Conservation (phyloP, 208 protist species). For the Strigomonas culicis region DNA sequence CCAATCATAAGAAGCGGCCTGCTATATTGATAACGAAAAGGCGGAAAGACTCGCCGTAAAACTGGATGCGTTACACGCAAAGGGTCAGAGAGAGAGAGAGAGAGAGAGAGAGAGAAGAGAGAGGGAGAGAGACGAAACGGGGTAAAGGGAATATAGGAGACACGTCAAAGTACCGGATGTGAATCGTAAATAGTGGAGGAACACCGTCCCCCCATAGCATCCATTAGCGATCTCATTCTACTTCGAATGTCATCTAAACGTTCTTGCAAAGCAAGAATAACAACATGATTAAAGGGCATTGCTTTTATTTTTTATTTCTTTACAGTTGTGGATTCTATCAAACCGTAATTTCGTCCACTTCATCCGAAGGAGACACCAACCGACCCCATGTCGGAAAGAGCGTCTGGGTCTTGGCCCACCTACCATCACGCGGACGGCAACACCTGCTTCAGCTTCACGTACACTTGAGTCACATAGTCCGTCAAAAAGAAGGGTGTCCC, state of each 20-base stretch:
- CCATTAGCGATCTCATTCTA: too few species aligned
- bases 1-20: constrained; percentile 25
- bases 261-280: constrained; percentile 9
- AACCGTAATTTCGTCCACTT: neutral
- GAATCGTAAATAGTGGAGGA: neutral
- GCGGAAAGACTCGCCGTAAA: too few species aligned
- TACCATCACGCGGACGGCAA: too few species aligned
- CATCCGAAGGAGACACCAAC: neutral
- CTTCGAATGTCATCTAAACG: neutral
- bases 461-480: too few species aligned
- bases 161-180: neutral
- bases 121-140: neutral
- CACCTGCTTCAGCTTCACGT: too few species aligned
- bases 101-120: neutral
- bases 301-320: neutral
- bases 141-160: constrained; percentile 1
- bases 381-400: too few species aligned
- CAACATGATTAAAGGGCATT: neutral
- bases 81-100: too few species aligned
- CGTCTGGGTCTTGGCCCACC: too few species aligned
- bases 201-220: neutral
- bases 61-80: too few species aligned
- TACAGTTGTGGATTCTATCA: neutral
- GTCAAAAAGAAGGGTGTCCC: too few species aligned
- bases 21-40: too few species aligned